Conservation (phyloP, 306 rosid species). For the Pyrus pyrifolia region DNA sequence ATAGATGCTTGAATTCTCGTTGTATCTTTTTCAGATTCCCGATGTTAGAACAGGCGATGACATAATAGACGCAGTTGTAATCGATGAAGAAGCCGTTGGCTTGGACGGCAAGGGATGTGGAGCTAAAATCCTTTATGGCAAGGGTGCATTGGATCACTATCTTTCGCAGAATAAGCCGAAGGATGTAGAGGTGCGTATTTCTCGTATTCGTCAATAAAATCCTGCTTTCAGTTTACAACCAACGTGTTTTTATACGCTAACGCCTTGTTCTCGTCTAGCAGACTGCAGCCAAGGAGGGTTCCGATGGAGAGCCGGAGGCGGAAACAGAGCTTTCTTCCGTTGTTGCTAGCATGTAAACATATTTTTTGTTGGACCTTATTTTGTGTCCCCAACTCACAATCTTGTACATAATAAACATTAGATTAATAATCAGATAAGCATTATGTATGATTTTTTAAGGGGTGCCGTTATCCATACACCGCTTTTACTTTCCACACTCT, state of each 20-base stretch:
- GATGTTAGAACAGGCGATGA: constrained; percentile 64
- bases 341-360: constrained; percentile 80
- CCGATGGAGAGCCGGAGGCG: constrained; percentile 53
- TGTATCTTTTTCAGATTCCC: constrained; percentile 62
- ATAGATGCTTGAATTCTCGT: neutral
- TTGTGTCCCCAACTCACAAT: constrained; percentile 12
- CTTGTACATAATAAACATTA: constrained; percentile 61
- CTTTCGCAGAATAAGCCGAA: constrained; percentile 42
- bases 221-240: neutral
- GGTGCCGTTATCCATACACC: too few species aligned
- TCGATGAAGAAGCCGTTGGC: constrained; percentile 83
- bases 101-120: constrained; percentile 37
- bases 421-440: constrained; percentile 21
- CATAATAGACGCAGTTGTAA: constrained; percentile 69
- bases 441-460: neutral
- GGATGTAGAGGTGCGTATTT: constrained; percentile 38
- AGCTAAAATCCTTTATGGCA: constrained; percentile 79
- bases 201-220: neutral
- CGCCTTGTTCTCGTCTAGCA: neutral
- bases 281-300: constrained; percentile 23
- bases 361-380: constrained; percentile 17
- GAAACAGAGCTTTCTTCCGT: constrained; percentile 66
- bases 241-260: neutral
- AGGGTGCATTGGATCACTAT: constrained; percentile 64
- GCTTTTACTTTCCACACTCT: too few species aligned